Base-by-base conservation (phyloP, 768 basidiomycete species). In the Lactarius quietus region DNA sequence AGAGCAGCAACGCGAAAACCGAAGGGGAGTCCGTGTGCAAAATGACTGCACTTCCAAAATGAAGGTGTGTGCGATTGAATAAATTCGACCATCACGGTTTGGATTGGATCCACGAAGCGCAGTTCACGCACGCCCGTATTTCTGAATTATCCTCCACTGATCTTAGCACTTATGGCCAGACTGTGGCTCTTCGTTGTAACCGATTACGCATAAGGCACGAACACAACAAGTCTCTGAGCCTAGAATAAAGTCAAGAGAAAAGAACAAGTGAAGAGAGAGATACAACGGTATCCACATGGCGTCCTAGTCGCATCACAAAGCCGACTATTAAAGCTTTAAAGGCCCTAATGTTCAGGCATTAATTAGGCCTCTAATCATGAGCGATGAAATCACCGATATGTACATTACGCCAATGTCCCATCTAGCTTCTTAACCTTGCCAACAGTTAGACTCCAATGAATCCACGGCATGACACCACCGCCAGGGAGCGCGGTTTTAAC, bases 401-500 rank as follows among this genome's bases (percentile, higher is more conserved):
- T 4, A 36, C 36, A 26, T 69, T 54, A 72, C 41, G 39, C 57
- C 0, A 57, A 61, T 18, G 43, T 38, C 7, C 26, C 62, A 14
- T 70, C 59, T 8, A 59, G 65, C 35, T 64, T 63, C 69, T 76
- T 75, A 51, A 78, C 29, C 53, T 75, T 79, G 31, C 78, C 76
- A 1, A 71, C 72, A 3, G 89, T 92, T 65, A 93, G 80, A 68
- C 82, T 86, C 82, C 92, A 92, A 83, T 93, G 92, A 69, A 93
- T 93, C 79, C 93, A 93, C 20, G 92, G 92, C 66, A 93, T 73
- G 3, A 93, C 92, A 75, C 90, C 91, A 73, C 91, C 90, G 48
- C 91, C 90, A 15, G 95, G 93, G 71, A 98, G 96, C 5, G 95
- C 96, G 4, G 95, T 95, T 60, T 88, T 86, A 33, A 97, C 93